Evolutionary conservation across 1,284 basidiomycete species (phyloP).

Genomic region (Testicularia cyperi): DNA sequence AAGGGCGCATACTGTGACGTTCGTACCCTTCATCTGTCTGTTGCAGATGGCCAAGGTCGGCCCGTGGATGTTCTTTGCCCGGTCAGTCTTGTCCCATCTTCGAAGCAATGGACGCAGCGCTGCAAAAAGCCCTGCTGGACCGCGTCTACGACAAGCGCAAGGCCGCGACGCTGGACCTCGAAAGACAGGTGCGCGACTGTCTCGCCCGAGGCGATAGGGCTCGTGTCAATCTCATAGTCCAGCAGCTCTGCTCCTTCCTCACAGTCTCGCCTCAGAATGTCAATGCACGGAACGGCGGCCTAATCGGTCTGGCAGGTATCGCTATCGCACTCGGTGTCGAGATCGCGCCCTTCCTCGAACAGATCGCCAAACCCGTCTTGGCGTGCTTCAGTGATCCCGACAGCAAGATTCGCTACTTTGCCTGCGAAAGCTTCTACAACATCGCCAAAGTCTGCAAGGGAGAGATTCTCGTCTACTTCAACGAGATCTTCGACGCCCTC

Average conservation of each 20-base stretch:
- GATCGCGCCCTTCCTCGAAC: constrained; percentile 87
- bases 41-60: no score
- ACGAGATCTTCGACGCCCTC: constrained; percentile 94
- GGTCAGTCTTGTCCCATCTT: no score
- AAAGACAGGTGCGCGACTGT: constrained; percentile 91
- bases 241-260: constrained; percentile 78
- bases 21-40: no score
- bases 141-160: constrained; percentile 85
- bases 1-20: no score
- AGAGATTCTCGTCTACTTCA: constrained; percentile 94
- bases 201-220: constrained; percentile 76
- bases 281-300: constrained; percentile 88
- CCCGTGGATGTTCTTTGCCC: no score
- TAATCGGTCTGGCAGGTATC: constrained; percentile 93
- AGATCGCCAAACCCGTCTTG: constrained; percentile 86
- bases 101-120: constrained; percentile 48
- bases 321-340: constrained; percentile 93
- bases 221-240: constrained; percentile 82
- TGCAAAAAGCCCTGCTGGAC: constrained; percentile 58
- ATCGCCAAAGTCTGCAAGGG: constrained; percentile 95
- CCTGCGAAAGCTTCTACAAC: constrained; percentile 97
- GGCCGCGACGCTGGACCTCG: constrained; percentile 88
- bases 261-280: constrained; percentile 44
- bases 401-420: constrained; percentile 92
- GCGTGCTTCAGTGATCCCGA: constrained; percentile 92